Evolutionary conservation across 176 grass and related monocot species (phyloP).

Genomic region (Carex kokanica): DNA sequence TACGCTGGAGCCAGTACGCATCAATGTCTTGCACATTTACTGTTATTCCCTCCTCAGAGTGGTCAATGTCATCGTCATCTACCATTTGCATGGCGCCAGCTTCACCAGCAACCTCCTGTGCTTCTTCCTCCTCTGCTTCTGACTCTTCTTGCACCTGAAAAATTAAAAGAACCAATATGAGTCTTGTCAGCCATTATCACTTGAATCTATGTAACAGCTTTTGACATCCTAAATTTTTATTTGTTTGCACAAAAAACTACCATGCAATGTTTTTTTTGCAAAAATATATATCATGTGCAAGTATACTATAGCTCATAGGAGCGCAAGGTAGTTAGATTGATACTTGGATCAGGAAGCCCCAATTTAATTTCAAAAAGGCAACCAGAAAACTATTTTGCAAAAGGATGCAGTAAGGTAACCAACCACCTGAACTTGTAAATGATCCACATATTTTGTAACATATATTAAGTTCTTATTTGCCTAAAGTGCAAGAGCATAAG

Average conservation of each 20-base stretch:
- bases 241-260: background rate
- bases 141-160: conserved; percentile 89
- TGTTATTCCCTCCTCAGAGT: conserved; percentile 47
- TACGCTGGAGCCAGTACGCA: conserved; percentile 97
- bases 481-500: background rate
- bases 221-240: background rate
- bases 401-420: background rate
- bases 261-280: background rate
- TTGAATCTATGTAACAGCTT: background rate
- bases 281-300: background rate
- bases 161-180: background rate
- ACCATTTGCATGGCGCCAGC: conserved; percentile 86
- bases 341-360: background rate
- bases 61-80: conserved; percentile 70
- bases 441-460: background rate
- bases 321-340: background rate
- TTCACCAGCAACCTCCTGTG: conserved; percentile 40
- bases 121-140: conserved; percentile 74
- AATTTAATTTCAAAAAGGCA: background rate
- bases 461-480: background rate
- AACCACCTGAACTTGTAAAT: background rate
- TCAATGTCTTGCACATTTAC: conserved; percentile 97
- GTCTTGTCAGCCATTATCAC: background rate
- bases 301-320: background rate
- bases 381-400: background rate